A percentile compares a stretch with the other conserved stretches of the same genome.
phyloP scores from a whole-genome alignment of 345 rosid species.

The Euphorbia tirucalli region DNA sequence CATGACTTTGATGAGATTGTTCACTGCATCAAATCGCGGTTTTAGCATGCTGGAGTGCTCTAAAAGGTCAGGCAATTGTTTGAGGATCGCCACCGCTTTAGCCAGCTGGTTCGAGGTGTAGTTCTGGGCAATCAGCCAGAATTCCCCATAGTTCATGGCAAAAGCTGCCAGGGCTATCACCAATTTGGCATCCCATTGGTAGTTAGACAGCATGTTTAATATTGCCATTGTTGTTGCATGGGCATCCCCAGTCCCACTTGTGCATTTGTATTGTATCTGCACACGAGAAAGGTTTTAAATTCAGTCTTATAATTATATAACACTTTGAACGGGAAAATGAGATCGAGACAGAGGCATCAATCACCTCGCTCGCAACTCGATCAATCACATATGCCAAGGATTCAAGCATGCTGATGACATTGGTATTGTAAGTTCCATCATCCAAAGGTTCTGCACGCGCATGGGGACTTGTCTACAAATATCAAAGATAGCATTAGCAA shows the following conservation, averaged over 20 bases:
- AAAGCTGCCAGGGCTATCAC: constrained; percentile 73
- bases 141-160: constrained; percentile 77
- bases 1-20: constrained; percentile 54
- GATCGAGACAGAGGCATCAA: neutral
- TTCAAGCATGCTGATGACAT: constrained; percentile 32
- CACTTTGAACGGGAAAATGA: neutral
- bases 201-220: constrained; percentile 45
- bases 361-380: constrained; percentile 65
- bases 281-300: neutral
- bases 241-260: constrained; percentile 52
- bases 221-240: constrained; percentile 58
- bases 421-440: constrained; percentile 33
- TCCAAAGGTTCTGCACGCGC: constrained; percentile 30
- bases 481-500: neutral
- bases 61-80: constrained; percentile 60
- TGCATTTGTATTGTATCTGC: constrained; percentile 63
- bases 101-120: constrained; percentile 68
- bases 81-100: constrained; percentile 74
- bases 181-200: constrained; percentile 78
- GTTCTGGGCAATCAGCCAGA: constrained; percentile 71
- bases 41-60: constrained; percentile 43
- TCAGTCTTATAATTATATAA: neutral
- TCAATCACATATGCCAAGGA: constrained; percentile 55
- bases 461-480: constrained; percentile 19
- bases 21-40: constrained; percentile 53